These are phyloP conservation scores for Globisporangium nunn DNA, from an alignment of 352 stramenopile genomes.

Conservation along the genomic window DNA sequence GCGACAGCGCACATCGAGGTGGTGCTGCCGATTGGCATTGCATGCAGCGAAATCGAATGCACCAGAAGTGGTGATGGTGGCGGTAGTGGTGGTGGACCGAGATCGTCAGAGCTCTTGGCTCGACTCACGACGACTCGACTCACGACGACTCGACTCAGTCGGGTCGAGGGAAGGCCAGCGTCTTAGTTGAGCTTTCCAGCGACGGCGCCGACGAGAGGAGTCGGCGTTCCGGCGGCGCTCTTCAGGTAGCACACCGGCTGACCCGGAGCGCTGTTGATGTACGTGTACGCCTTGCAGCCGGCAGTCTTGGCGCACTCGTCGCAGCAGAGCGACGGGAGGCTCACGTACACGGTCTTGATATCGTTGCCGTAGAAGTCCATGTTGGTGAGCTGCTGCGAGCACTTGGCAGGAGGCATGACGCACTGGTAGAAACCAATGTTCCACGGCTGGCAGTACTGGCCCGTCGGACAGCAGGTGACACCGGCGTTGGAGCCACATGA, in stretches of 20 bases:
- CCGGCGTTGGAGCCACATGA: slow-evolving; percentile 5
- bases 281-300: slow-evolving; percentile 41
- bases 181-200: slow-evolving; percentile 26
- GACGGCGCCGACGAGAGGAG: slow-evolving; percentile 16
- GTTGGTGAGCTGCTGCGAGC: slow-evolving; percentile 22
- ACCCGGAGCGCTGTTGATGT: slow-evolving; percentile 34
- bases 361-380: slow-evolving; percentile 40
- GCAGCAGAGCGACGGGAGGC: slow-evolving; percentile 14
- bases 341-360: slow-evolving; percentile 34
- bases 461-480: slow-evolving; percentile 21
- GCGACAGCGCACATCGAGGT: no score
- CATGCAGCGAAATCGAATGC: no score
- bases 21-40: no score
- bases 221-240: slow-evolving; percentile 17
- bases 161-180: slow-evolving; percentile 4
- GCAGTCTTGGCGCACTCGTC: slow-evolving; percentile 25
- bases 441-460: slow-evolving; percentile 41
- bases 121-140: no score
- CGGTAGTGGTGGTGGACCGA: no score
- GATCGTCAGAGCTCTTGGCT: no score
- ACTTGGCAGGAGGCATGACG: slow-evolving; percentile 23
- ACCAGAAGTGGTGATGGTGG: no score
- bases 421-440: slow-evolving; percentile 33
- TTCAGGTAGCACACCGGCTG: slow-evolving; percentile 37
- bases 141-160: no score